Conservation (phyloP, 2,329 filamentous ascomycete genomes). For the Fusarium sororula region DNA sequence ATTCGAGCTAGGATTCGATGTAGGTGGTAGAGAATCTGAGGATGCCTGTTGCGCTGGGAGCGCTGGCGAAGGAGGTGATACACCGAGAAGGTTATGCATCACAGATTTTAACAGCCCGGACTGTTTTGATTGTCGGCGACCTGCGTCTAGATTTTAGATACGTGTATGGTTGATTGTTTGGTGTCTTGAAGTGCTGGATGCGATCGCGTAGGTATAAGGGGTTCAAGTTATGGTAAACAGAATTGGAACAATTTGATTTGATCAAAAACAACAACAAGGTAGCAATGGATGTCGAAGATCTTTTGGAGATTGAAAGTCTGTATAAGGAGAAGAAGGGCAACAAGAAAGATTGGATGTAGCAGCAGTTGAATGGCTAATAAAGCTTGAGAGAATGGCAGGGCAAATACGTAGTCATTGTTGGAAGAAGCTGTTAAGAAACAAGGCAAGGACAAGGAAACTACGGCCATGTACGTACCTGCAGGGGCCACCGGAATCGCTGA, state of each 20-base stretch:
- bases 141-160: slow-evolving; percentile 40
- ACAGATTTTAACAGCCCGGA: slow-evolving; percentile 56
- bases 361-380: slow-evolving; percentile 36
- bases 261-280: neutral
- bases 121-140: slow-evolving; percentile 52
- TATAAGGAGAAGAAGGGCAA: slow-evolving; percentile 16
- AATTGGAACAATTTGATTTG: slow-evolving; percentile 2
- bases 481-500: slow-evolving; percentile 43
- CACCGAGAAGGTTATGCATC: slow-evolving; percentile 55
- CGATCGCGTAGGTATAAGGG: slow-evolving; percentile 11
- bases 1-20: slow-evolving; percentile 34
- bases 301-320: slow-evolving; percentile 21
- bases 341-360: slow-evolving; percentile 4
- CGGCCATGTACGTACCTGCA: slow-evolving; percentile 39
- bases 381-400: slow-evolving; percentile 18
- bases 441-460: slow-evolving; percentile 34
- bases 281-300: slow-evolving; percentile 18
- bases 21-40: slow-evolving; percentile 27
- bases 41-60: slow-evolving; percentile 44
- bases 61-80: slow-evolving; percentile 43
- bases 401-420: slow-evolving; percentile 27
- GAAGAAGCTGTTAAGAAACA: slow-evolving; percentile 28
- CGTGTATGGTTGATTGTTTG: slow-evolving; percentile 2
- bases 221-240: slow-evolving; percentile 1
- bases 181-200: slow-evolving; percentile 12